phyloP scores from a whole-genome alignment of 129 eudicot genomes.

The Silybum marianum region DNA sequence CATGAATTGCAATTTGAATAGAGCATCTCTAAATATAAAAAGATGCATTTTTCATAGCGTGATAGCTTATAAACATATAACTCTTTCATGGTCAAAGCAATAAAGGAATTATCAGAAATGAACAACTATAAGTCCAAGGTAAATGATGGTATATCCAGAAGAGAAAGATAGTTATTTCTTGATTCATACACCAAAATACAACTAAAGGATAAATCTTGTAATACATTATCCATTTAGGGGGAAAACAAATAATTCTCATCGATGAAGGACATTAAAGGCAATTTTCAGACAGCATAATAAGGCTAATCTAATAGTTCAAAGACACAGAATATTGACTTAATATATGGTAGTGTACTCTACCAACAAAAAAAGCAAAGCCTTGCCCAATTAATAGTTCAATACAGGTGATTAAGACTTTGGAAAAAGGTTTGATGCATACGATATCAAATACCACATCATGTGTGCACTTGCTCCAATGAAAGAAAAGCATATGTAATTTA shows the following conservation, averaged over 20 bases:
- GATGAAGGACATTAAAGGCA: not conserved
- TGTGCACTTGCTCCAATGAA: not conserved
- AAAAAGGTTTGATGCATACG: not conserved
- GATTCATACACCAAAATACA: not conserved
- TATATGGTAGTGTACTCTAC: not conserved
- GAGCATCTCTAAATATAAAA: not conserved
- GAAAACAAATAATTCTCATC: not conserved
- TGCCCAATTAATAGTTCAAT: slow-evolving; percentile 9
- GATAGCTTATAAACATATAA: not conserved
- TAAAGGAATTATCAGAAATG: not conserved
- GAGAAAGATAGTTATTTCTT: not conserved
- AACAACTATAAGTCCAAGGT: too few species aligned
- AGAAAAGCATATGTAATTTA: not conserved
- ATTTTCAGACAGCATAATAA: not conserved
- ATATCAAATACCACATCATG: not conserved
- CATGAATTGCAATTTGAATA: not conserved
- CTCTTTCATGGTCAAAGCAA: too few species aligned
- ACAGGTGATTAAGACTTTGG: not conserved
- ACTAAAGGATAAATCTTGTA: not conserved
- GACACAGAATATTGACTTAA: not conserved
- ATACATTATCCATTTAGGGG: not conserved
- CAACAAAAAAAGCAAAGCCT: not conserved
- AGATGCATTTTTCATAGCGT: not conserved
- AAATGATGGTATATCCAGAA: not conserved
- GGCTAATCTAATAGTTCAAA: not conserved